phyloP scores from a whole-genome alignment of 371 early-diverging fungal genomes.

The Rhizomucor pusillus region DNA sequence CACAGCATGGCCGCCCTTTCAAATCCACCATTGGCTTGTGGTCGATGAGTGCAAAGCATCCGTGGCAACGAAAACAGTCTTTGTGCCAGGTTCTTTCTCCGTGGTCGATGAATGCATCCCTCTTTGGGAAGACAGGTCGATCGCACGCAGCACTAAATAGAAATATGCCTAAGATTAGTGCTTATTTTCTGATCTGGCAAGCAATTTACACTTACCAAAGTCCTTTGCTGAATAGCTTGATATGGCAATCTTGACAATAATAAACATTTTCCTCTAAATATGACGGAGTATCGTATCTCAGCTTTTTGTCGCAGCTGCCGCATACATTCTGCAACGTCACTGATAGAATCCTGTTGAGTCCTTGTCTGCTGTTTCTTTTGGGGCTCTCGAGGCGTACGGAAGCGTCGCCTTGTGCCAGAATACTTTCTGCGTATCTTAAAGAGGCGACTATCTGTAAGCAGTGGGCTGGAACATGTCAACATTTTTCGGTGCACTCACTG shows the following conservation, averaged over 20 bases:
- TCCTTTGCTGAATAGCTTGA: conserved; percentile 26
- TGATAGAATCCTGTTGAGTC: conserved; percentile 7
- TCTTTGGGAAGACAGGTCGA: conserved; percentile 35
- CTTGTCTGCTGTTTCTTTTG: conserved; percentile 22
- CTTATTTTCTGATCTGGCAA: too few relatives aligned
- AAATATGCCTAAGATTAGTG: not conserved
- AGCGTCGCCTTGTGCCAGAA: conserved; percentile 16
- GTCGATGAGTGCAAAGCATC: conserved; percentile 25
- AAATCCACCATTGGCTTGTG: conserved; percentile 59
- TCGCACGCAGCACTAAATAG: conserved; percentile 39
- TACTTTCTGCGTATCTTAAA: conserved; percentile 48
- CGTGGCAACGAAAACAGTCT: conserved; percentile 49
- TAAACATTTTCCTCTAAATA: conserved; percentile 14
- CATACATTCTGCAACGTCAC: conserved; percentile 20
- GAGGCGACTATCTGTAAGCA: too few relatives aligned
- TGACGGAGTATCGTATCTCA: conserved; percentile 18
- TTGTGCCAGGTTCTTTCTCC: conserved; percentile 47
- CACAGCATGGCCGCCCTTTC: conserved; percentile 61
- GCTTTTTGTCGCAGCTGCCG: conserved; percentile 15
- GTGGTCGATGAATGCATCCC: conserved; percentile 45
- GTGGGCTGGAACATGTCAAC: too few relatives aligned
- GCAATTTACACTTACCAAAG: too few relatives aligned
- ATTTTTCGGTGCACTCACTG: conserved; percentile 34
- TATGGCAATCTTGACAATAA: conserved; percentile 38
- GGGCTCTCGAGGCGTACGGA: conserved; percentile 12